phyloP scores from a whole-genome alignment of 257 asterid species.

The Przewalskia tangutica region DNA sequence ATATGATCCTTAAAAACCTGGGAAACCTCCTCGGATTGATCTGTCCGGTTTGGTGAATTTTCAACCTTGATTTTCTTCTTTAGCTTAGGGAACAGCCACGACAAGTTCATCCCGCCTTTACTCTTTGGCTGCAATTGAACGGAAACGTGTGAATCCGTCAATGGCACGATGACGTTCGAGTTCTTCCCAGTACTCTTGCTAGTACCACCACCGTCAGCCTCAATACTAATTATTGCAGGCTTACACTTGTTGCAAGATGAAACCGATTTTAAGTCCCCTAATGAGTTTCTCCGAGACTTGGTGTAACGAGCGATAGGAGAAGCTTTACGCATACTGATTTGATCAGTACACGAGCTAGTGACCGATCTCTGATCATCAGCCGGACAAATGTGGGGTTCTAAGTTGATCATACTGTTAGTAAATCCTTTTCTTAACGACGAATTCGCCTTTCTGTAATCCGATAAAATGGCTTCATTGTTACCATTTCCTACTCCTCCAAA shows the following conservation, averaged over 20 bases:
- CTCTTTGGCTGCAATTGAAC: slow-evolving; percentile 40
- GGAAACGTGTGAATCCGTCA: slow-evolving; percentile 64
- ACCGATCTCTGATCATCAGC: slow-evolving; percentile 40
- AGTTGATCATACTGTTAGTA: slow-evolving; percentile 14
- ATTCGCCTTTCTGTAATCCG: slow-evolving; percentile 42
- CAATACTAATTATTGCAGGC: slow-evolving; percentile 47
- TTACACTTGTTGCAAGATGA: slow-evolving; percentile 64
- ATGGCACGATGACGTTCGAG: slow-evolving; percentile 52
- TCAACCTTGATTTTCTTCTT: slow-evolving; percentile 63
- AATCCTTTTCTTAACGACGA: slow-evolving; percentile 40
- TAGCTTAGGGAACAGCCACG: slow-evolving; percentile 68
- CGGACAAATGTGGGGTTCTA: slow-evolving; percentile 29
- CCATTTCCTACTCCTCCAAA: slow-evolving; percentile 20
- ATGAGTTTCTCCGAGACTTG: slow-evolving; percentile 49
- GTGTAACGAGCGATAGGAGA: slow-evolving; percentile 34
- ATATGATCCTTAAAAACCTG: slow-evolving; percentile 25
- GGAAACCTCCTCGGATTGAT: slow-evolving; percentile 31
- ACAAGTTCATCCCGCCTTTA: slow-evolving; percentile 38
- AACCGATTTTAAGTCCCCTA: slow-evolving; percentile 52
- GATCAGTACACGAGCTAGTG: slow-evolving; percentile 29
- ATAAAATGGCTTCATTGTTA: slow-evolving; percentile 25
- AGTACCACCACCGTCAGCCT: slow-evolving; percentile 23
- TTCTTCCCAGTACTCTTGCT: slow-evolving; percentile 27
- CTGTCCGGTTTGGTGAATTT: slow-evolving; percentile 23
- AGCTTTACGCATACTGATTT: slow-evolving; percentile 14